phyloP scores from a whole-genome alignment of 768 basidiomycete species.

The Mycena haematopus region DNA sequence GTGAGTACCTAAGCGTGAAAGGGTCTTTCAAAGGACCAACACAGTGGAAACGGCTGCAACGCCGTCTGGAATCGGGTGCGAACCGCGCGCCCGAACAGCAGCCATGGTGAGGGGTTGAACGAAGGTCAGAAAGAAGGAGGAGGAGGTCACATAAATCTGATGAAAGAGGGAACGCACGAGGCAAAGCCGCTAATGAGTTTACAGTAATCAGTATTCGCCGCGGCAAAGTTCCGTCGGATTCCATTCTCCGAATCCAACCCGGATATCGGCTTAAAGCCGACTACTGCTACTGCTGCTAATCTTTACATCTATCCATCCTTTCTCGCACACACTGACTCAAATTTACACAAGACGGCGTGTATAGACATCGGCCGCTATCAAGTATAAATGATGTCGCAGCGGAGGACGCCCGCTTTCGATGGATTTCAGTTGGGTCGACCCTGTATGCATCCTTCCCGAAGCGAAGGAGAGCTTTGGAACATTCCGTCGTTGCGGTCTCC shows the following conservation, averaged over 20 bases:
- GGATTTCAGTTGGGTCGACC: no score
- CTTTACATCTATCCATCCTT: no score
- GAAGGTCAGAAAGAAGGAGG: neutral
- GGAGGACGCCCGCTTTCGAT: no score
- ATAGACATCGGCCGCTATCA: no score
- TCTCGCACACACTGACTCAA: no score
- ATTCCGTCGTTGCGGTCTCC: no score
- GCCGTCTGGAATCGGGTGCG: conserved; percentile 15
- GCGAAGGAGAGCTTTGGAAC: no score
- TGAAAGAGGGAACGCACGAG: conserved; percentile 16
- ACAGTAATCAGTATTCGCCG: neutral
- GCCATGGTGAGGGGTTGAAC: conserved; percentile 17
- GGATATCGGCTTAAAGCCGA: no score
- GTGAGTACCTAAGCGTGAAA: neutral
- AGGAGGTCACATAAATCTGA: conserved; percentile 20
- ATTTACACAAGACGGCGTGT: no score
- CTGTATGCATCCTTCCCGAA: no score
- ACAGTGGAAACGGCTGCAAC: conserved; percentile 26
- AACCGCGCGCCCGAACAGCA: conserved; percentile 18
- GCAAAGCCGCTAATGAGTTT: neutral
- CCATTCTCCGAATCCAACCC: neutral
- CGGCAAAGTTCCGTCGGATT: neutral
- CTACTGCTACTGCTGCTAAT: no score
- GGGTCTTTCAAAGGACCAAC: neutral
- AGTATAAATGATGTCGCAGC: no score